Evolutionary conservation across 1,284 basidiomycete genomes (phyloP), one percentile per base, ranked within the genome.

Genomic region (Pseudozyma flocculosa): DNA sequence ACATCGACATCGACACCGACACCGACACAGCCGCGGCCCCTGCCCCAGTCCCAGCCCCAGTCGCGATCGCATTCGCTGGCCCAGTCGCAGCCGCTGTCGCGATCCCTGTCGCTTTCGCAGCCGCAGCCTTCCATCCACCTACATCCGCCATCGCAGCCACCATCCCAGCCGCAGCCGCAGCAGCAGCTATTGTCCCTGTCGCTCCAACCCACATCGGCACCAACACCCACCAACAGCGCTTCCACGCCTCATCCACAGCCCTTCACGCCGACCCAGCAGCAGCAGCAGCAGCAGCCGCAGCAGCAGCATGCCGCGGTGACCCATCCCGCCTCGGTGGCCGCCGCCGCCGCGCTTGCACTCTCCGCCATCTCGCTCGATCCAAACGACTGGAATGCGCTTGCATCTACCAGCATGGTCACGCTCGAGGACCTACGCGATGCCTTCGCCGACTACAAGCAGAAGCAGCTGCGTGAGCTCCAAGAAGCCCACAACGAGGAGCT

Each of bases 321-420:
- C 15, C 61, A 64, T 38, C 61, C 61, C 36, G 61, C 57, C 13
- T 64, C 57, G 7, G 60, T 64, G 42, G 61, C 61, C 29, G 61
- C 61, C 15, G 61, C 61, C 2, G 57, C 61, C 0, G 60, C 61
- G 5, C 49, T 64, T 39, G 61, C 61, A 1, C 44, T 64, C 8
- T 64, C 61, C 8, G 61, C 61, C 4, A 60, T 53, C 2, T 30
- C 58, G 30, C 61, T 64, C 37, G 57, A 64, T 37, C 61, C 61
- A 1, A 64, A 57, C 30, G 61, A 64, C 29, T 64, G 61, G 61
- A 64, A 64, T 22, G 53, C 57, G 24, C 57, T 64, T 17, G 61
- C 61, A 26, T 64, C 61, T 1, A 64, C 61, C 4, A 64, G 61
- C 43, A 64, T 64, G 61, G 61, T 64, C 17, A 64, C 61, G 0